Evolutionary conservation across 257 asterid species (phyloP).

Genomic region (Ligustrum vulgare): DNA sequence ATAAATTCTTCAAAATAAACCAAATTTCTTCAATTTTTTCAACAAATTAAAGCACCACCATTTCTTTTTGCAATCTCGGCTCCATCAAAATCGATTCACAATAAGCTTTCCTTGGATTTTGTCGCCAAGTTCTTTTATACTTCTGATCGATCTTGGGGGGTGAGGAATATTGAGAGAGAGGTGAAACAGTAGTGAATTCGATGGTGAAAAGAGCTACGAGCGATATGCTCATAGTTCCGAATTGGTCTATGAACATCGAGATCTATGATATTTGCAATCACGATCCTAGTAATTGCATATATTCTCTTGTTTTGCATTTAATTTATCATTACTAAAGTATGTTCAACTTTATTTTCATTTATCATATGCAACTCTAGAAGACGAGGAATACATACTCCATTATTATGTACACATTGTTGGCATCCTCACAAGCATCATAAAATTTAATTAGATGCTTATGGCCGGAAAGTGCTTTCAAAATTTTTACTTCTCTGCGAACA

Average conservation of each 20-base stretch:
- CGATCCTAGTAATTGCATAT: conserved; percentile 77
- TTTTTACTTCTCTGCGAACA: conserved; percentile 94
- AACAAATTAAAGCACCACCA: no score
- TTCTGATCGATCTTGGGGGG: conserved; percentile 12
- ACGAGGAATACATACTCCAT: conserved; percentile 80
- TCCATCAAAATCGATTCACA: no score
- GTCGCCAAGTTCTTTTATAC: no score
- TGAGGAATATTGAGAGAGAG: conserved; percentile 31
- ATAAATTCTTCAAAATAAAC: no score
- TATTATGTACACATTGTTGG: conserved; percentile 82
- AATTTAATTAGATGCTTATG: conserved; percentile 84
- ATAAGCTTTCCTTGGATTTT: conserved; percentile 9
- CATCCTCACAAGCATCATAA: conserved; percentile 93
- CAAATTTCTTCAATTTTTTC: no score
- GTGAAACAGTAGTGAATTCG: conserved; percentile 67
- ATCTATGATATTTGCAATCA: conserved; percentile 95
- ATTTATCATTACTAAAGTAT: no score
- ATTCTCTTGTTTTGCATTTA: neutral
- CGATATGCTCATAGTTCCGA: conserved; percentile 97
- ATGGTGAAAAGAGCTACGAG: conserved; percentile 97
- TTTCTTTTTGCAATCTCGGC: no score
- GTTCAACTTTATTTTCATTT: no score
- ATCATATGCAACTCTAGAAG: conserved; percentile 22
- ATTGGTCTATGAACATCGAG: conserved; percentile 99
- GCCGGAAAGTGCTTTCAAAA: conserved; percentile 89